Conservation (phyloP, 1,284 basidiomycete species). For the Grifola frondosa region DNA sequence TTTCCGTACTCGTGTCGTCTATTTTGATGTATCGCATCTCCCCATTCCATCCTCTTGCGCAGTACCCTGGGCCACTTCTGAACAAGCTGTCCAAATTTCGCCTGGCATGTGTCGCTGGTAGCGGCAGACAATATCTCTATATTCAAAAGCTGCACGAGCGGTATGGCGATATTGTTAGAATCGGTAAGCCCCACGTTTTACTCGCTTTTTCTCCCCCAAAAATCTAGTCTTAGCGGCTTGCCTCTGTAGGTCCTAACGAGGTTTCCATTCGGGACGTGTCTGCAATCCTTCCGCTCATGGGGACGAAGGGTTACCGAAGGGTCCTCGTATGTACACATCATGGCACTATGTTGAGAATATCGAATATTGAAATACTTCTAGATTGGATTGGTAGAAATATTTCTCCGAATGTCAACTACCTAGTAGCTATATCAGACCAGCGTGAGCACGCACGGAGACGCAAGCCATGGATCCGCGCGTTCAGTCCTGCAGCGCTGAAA, state of each 20-base stretch:
- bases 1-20: constrained; percentile 14
- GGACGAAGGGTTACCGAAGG: constrained; percentile 4
- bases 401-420: too few species aligned
- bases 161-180: constrained; percentile 33
- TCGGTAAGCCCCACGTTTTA: too few species aligned
- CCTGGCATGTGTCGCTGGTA: constrained; percentile 17
- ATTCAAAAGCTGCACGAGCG: constrained; percentile 24
- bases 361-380: too few species aligned
- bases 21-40: constrained; percentile 31
- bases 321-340: constrained; percentile 10
- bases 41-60: constrained; percentile 31
- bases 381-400: too few species aligned
- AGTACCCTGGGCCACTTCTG: constrained; percentile 29
- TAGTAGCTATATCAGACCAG: too few species aligned
- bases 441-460: constrained; percentile 5
- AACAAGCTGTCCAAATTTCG: constrained; percentile 26
- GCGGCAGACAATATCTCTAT: constrained; percentile 26
- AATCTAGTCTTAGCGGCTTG: too few species aligned
- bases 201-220: too few species aligned
- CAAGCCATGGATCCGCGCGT: constrained; percentile 4
- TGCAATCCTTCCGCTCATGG: not conserved
- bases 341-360: too few species aligned
- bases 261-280: constrained; percentile 2
- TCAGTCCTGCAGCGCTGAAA: constrained; percentile 7
- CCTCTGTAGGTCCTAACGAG: constrained; percentile 5